phyloP scores from a whole-genome alignment of 2,329 filamentous ascomycete species.

The Coniochaeta sp. region DNA sequence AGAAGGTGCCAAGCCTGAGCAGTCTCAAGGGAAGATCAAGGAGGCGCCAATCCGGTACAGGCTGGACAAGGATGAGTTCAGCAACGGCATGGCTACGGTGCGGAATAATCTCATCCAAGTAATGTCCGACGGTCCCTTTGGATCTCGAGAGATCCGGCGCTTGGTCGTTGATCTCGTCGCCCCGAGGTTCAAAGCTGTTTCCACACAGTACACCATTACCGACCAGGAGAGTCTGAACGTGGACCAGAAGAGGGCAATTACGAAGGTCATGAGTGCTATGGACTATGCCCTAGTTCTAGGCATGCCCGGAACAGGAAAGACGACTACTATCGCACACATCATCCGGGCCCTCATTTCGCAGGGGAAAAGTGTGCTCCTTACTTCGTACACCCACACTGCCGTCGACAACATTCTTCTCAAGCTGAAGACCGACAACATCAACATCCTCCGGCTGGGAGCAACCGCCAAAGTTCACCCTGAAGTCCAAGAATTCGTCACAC shows the following conservation, averaged over 20 bases:
- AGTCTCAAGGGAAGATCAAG: slow-evolving; percentile 43
- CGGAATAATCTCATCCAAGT: slow-evolving; percentile 90
- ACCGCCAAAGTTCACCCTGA: slow-evolving; percentile 81
- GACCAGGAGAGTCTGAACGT: slow-evolving; percentile 68
- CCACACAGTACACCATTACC: slow-evolving; percentile 57
- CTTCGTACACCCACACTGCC: slow-evolving; percentile 94
- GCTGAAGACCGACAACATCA: slow-evolving; percentile 69
- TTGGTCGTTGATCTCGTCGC: slow-evolving; percentile 71
- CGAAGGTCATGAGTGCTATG: slow-evolving; percentile 90
- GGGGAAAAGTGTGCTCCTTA: slow-evolving; percentile 86
- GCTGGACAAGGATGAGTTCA: slow-evolving; percentile 96
- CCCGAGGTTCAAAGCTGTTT: slow-evolving; percentile 63
- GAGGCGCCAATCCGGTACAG: slow-evolving; percentile 63
- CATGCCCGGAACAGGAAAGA: slow-evolving; percentile 98
- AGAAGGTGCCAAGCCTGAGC: slow-evolving; percentile 43
- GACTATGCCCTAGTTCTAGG: slow-evolving; percentile 97
- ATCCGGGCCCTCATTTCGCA: slow-evolving; percentile 83
- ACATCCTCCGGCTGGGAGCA: slow-evolving; percentile 78
- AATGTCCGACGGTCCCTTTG: slow-evolving; percentile 73
- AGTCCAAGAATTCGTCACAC: slow-evolving; percentile 74
- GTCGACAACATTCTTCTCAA: slow-evolving; percentile 98
- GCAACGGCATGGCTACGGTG: slow-evolving; percentile 92
- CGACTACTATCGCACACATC: slow-evolving; percentile 95
- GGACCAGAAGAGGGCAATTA: slow-evolving; percentile 79
- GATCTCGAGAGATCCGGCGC: slow-evolving; percentile 64